A percentile compares a stretch with the other conserved stretches of the same genome.
Evolutionary conservation across 2,329 filamentous ascomycete species (phyloP).

Genomic region (Fonsecaea erecta): DNA sequence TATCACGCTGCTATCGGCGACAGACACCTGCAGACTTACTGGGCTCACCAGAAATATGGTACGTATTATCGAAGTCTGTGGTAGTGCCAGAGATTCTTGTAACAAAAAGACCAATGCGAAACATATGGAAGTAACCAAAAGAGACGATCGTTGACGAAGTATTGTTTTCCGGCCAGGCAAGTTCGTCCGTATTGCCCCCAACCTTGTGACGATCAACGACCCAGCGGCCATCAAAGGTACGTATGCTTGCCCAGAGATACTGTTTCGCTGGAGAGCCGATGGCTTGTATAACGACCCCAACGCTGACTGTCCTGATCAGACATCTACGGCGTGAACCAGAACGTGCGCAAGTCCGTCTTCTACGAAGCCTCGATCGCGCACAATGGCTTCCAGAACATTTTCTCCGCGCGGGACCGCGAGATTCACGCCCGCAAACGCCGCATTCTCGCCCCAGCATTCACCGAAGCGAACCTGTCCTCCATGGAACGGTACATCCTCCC

Average conservation of each 20-base stretch:
- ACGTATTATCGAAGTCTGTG: background rate
- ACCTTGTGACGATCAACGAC: conserved; percentile 70
- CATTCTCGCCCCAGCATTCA: conserved; percentile 42
- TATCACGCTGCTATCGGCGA: background rate
- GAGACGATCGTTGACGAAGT: background rate
- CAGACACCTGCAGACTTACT: background rate
- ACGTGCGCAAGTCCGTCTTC: conserved; percentile 42
- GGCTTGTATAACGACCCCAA: background rate
- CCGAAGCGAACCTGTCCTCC: conserved; percentile 40
- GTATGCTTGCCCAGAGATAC: background rate
- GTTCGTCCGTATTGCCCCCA: conserved; percentile 66
- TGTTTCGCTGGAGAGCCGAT: background rate
- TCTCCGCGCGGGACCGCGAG: conserved; percentile 34
- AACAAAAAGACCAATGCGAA: background rate
- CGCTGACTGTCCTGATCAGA: conserved; percentile 1
- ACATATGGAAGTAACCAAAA: background rate
- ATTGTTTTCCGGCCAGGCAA: conserved; percentile 30
- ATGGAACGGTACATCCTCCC: conserved; percentile 18
- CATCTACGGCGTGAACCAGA: conserved; percentile 29
- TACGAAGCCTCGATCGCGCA: conserved; percentile 11
- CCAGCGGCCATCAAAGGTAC: conserved; percentile 58
- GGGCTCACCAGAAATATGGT: background rate
- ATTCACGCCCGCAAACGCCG: conserved; percentile 38
- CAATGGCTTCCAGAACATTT: conserved; percentile 35
- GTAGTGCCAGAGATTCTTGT: background rate